Conservation (phyloP, 1,284 basidiomycete genomes). For the Leccinum proximum region DNA sequence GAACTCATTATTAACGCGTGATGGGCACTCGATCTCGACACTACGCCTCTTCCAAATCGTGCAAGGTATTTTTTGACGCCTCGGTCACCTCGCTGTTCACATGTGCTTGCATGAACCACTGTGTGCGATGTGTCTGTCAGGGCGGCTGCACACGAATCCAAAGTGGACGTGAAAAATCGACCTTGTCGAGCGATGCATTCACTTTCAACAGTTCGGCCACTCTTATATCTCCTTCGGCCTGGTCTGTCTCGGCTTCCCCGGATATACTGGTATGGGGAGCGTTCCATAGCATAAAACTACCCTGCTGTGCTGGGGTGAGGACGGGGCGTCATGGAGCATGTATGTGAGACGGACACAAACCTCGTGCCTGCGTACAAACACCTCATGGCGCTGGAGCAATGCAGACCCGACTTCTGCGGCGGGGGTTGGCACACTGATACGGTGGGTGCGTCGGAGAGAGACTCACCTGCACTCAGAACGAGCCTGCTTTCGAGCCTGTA, state of each 20-base stretch:
- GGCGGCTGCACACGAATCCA: slow-evolving; percentile 1
- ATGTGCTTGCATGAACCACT: slow-evolving; percentile 76
- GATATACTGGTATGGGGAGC: slow-evolving; percentile 3
- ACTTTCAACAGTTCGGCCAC: slow-evolving; percentile 51
- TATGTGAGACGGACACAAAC: too few relatives aligned
- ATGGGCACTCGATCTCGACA: slow-evolving; percentile 66
- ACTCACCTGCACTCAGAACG: too few relatives aligned
- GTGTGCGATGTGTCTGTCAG: slow-evolving; percentile 31
- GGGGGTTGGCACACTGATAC: too few relatives aligned
- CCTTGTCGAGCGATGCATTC: slow-evolving; percentile 68
- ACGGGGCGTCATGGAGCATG: too few relatives aligned
- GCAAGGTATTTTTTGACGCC: slow-evolving; percentile 69
- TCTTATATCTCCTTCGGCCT: slow-evolving; percentile 29
- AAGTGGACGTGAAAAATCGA: slow-evolving; percentile 25
- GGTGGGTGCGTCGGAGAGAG: too few relatives aligned
- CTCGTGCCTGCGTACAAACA: too few relatives aligned
- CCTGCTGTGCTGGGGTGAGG: too few relatives aligned
- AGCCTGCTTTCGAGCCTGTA: too few relatives aligned
- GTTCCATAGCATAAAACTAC: too few relatives aligned
- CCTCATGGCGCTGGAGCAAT: too few relatives aligned
- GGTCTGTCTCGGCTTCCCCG: slow-evolving; percentile 11
- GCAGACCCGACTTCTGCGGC: too few relatives aligned
- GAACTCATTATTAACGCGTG: slow-evolving; percentile 52
- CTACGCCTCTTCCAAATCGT: slow-evolving; percentile 76
- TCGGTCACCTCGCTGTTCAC: slow-evolving; percentile 85